Conservation (phyloP, 2,329 filamentous ascomycete species). For the Diplodia corticola region DNA sequence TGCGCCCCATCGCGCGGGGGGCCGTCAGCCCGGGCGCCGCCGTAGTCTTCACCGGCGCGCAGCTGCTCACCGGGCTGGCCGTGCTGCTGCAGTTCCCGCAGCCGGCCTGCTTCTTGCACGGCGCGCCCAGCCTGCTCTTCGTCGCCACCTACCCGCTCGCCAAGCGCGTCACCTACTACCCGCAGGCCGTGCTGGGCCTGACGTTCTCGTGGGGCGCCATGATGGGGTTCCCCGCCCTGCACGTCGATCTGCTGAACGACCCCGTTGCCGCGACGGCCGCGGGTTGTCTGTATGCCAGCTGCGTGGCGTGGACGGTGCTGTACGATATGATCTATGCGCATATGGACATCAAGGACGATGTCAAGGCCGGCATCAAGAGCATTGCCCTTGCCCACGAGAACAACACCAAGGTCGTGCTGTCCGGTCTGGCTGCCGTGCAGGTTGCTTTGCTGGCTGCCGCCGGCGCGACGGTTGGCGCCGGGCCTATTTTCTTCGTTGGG, state of each 20-base stretch:
- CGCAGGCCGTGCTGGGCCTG: conserved; percentile 77
- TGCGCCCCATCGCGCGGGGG: conserved; percentile 77
- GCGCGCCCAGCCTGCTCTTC: conserved; percentile 70
- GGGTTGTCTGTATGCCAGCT: conserved; percentile 71
- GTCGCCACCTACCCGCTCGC: conserved; percentile 78
- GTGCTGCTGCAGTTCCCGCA: conserved; percentile 74
- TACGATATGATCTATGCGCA: conserved; percentile 95
- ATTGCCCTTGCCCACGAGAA: conserved; percentile 78
- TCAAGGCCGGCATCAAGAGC: conserved; percentile 83
- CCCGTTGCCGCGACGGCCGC: conserved; percentile 64
- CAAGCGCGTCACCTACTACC: conserved; percentile 85
- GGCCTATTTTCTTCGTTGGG: conserved; percentile 60
- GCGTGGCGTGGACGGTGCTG: conserved; percentile 81
- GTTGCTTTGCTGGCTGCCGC: conserved; percentile 69
- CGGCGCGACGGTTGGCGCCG: conserved; percentile 62
- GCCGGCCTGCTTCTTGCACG: conserved; percentile 71
- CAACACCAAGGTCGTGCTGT: conserved; percentile 74
- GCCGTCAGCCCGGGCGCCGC: conserved; percentile 73
- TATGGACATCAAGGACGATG: conserved; percentile 86
- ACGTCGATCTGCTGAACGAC: conserved; percentile 70
- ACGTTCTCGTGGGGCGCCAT: conserved; percentile 89
- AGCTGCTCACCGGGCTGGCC: conserved; percentile 71
- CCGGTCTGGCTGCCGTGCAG: conserved; percentile 68
- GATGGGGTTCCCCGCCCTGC: conserved; percentile 83
- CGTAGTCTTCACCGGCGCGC: conserved; percentile 70